These are phyloP conservation scores for Stagonosporopsis chrysanthemi DNA, from an alignment of 2,329 filamentous ascomycete genomes.

Conservation along the genomic window DNA sequence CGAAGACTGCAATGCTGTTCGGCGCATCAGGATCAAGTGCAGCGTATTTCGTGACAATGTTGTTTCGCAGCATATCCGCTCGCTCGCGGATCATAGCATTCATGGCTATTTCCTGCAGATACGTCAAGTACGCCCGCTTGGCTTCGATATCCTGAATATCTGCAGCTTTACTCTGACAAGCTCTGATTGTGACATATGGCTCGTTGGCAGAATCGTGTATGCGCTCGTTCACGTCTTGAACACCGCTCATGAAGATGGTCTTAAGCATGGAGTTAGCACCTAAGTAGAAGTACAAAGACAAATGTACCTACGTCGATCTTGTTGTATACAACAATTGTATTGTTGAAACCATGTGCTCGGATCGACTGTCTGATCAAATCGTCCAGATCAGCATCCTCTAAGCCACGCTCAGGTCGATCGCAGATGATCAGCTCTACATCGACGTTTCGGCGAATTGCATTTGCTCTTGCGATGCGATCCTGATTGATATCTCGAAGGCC, in stretches of 20 bases:
- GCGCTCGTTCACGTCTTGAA: slow-evolving; percentile 10
- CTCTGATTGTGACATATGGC: slow-evolving; percentile 9
- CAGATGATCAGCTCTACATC: slow-evolving; percentile 17
- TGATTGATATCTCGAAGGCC: slow-evolving; percentile 16
- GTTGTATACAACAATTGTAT: slow-evolving; percentile 13
- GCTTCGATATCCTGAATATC: neutral
- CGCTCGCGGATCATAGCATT: slow-evolving; percentile 16
- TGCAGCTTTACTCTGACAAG: neutral
- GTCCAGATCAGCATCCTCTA: slow-evolving; percentile 15
- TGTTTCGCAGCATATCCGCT: slow-evolving; percentile 5
- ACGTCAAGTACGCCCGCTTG: slow-evolving; percentile 8
- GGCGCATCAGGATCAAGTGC: slow-evolving; percentile 6
- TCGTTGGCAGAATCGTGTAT: slow-evolving; percentile 1
- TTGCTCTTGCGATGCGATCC: slow-evolving; percentile 11
- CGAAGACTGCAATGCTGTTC: slow-evolving; percentile 10
- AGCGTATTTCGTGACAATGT: slow-evolving; percentile 8
- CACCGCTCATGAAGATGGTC: slow-evolving; percentile 18
- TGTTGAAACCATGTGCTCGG: slow-evolving; percentile 13
- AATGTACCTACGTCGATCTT: slow-evolving; percentile 8
- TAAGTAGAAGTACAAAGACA: neutral
- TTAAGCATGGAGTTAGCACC: neutral
- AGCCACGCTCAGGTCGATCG: slow-evolving; percentile 13
- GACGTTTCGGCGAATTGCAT: slow-evolving; percentile 10
- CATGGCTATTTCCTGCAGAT: slow-evolving; percentile 10
- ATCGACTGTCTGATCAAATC: slow-evolving; percentile 14